Conservation (phyloP, 148 eudicot species). For the Tetragonia tetragonoides region DNA sequence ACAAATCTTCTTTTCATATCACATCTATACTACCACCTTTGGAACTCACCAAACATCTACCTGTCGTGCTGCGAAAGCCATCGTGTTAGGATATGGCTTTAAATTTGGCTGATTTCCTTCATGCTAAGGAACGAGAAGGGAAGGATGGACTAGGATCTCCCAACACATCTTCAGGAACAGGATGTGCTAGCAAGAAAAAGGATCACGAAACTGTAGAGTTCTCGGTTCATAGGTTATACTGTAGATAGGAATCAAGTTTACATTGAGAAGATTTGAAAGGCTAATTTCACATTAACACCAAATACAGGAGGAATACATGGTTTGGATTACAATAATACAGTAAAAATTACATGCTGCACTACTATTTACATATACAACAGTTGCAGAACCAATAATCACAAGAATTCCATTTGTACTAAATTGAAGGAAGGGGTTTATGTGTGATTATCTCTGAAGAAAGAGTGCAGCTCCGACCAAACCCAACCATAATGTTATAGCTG, state of each 20-base stretch:
- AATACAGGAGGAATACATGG: neutral
- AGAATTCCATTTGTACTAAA: neutral
- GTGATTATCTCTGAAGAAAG: slow-evolving; percentile 54
- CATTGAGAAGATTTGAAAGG: neutral
- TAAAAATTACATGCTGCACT: slow-evolving; percentile 24
- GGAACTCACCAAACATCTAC: neutral
- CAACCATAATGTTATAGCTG: slow-evolving; percentile 66
- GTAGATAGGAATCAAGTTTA: no score
- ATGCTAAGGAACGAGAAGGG: no score
- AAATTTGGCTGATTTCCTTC: no score
- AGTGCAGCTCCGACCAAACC: slow-evolving; percentile 79
- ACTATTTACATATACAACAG: slow-evolving; percentile 18
- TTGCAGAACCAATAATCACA: neutral
- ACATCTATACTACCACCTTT: neutral
- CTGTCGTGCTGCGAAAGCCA: no score
- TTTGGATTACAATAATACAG: neutral
- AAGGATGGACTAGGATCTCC: no score
- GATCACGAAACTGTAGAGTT: no score
- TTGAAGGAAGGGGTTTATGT: neutral
- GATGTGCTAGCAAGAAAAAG: no score
- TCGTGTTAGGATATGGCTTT: no score
- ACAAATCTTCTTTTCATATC: neutral
- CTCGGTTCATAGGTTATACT: no score
- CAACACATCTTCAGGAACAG: no score
- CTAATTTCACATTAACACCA: slow-evolving; percentile 3